Evolutionary conservation across 1,284 basidiomycete genomes (phyloP), one percentile per base, ranked within the genome.

Genomic region (Irpex sp.): DNA sequence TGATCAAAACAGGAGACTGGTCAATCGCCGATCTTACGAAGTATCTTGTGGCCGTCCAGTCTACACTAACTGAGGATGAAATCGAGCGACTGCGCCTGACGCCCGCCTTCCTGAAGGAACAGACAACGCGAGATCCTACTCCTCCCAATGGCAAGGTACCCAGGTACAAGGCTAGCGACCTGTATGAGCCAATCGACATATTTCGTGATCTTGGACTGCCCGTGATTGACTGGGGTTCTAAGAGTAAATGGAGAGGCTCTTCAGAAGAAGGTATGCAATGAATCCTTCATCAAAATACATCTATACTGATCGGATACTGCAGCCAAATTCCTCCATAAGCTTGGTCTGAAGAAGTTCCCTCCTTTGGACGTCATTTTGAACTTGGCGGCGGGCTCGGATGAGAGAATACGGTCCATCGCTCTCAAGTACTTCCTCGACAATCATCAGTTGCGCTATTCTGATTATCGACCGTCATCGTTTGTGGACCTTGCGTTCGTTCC

Each of bases 1-100:
- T 93, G 89, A 85, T 94, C 65, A 90, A 90, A 73, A 92, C 90
- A 1, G 90, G 92, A 15, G 89, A 92, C 69, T 93, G 92, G 92
- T 89, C 86, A 0, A 85, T 88, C 50, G 79, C 84, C 6, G 89
- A 93, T 57, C 81, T 96, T n/a, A 85, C 91, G 63, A 91, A 90
- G 70, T 96, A 97, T 72, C 84, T 98, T 5, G 92, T 93, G n/a
- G 90, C 91, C 4, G 93, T 97, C 8, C 87, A 88, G 69, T 83
- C 88, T 19, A 85, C 88, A 0, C 75, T 98, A 36, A 83, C 85
- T 0, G 61, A 78, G 0, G 80, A 87, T 5, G 97, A 98, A 73
- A 72, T 90, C 63, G 83, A 88, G 3, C 83, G 90, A 15, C 80
- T 99, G 26, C 83, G 83, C 58, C 82, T 90, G 69, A 98, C 97